These are phyloP conservation scores for Dictyophora rubrovolvata DNA, from an alignment of 768 basidiomycete genomes.

Conservation along the genomic window DNA sequence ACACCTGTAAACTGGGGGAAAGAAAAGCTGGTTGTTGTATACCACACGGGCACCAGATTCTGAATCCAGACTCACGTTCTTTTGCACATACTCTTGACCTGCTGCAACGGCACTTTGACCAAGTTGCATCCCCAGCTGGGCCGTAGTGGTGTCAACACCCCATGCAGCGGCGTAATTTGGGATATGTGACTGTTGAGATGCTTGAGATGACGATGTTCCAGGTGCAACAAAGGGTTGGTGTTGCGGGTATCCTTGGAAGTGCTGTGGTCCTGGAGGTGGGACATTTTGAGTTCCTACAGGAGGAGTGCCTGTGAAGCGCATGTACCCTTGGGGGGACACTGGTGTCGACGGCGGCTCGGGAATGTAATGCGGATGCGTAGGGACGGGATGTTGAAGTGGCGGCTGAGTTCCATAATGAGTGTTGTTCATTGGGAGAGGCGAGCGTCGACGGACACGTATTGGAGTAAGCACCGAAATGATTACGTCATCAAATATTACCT, in stretches of 20 bases:
- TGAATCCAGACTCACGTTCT: constrained; percentile 55
- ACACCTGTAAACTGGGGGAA: constrained; percentile 60
- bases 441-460: neutral
- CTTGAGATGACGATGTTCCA: constrained; percentile 10
- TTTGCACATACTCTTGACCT: constrained; percentile 92
- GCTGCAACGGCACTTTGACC: constrained; percentile 86
- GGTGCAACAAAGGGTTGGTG: constrained; percentile 12
- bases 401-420: constrained; percentile 39
- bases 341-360: constrained; percentile 75
- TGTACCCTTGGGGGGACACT: constrained; percentile 63
- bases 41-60: neutral
- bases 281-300: constrained; percentile 21
- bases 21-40: constrained; percentile 7
- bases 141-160: constrained; percentile 88
- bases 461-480: neutral
- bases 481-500: neutral
- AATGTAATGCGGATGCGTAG: constrained; percentile 79
- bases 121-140: constrained; percentile 93
- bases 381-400: constrained; percentile 79
- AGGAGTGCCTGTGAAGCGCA: constrained; percentile 60
- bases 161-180: constrained; percentile 55
- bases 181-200: constrained; percentile 27
- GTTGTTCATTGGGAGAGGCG: constrained; percentile 24
- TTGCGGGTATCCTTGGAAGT: constrained; percentile 16
- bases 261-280: constrained; percentile 18